A percentile compares a stretch with the other conserved stretches of the same genome.
These are phyloP conservation scores for Sclerotinia nivalis DNA, from an alignment of 2,329 filamentous ascomycete species.

Conservation along the genomic window DNA sequence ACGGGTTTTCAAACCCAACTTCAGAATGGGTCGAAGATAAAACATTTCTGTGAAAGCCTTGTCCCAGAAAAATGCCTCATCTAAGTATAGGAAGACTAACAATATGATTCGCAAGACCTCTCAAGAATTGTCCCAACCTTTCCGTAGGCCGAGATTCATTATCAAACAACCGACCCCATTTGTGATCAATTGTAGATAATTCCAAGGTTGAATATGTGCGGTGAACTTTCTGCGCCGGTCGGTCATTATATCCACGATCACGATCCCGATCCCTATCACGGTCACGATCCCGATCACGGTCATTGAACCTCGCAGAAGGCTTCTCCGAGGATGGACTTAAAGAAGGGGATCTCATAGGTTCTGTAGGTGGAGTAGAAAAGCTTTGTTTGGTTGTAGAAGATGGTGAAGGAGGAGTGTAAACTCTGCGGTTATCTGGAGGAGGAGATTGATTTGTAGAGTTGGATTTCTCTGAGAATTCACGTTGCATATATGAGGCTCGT, in stretches of 20 bases:
- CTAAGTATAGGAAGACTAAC: constrained; percentile 48
- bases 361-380: constrained; percentile 40
- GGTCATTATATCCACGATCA: constrained; percentile 14
- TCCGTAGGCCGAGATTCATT: constrained; percentile 64
- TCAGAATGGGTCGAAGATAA: neutral
- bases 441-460: constrained; percentile 47
- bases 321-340: constrained; percentile 41
- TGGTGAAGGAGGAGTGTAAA: constrained; percentile 59
- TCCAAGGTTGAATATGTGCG: constrained; percentile 44
- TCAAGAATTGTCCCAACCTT: constrained; percentile 68
- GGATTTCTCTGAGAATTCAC: constrained; percentile 44
- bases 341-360: constrained; percentile 35
- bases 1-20: neutral
- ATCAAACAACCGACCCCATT: constrained; percentile 77
- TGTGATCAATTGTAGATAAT: constrained; percentile 63
- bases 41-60: constrained; percentile 2
- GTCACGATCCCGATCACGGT: constrained; percentile 29
- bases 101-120: constrained; percentile 72
- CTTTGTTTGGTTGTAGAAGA: constrained; percentile 36
- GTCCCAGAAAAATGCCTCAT: neutral
- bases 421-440: constrained; percentile 44
- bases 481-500: constrained; percentile 40
- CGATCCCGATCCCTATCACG: constrained; percentile 5
- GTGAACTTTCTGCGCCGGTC: constrained; percentile 14
- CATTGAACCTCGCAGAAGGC: constrained; percentile 37